Evolutionary conservation across 495 filamentous ascomycete genomes (phyloP), one percentile per base, ranked within the genome.

Genomic region (Tuber indicum): DNA sequence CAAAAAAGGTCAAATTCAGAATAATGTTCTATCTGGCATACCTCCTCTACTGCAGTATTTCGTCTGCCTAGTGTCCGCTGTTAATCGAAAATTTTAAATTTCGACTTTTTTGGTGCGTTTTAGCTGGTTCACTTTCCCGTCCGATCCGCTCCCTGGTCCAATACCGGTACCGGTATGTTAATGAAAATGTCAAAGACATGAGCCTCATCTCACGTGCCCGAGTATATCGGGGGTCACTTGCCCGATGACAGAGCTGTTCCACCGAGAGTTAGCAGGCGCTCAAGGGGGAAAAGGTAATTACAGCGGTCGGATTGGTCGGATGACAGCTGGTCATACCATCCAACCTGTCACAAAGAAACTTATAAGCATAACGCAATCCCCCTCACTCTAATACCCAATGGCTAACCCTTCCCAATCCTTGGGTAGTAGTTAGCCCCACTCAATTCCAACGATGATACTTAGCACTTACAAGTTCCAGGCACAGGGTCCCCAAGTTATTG

Each of bases 171-270:
- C n/a, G n/a, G n/a, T n/a, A n/a, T n/a, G 32, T 32, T 89, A 76
- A 90, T 92, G 74, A 94, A 86, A 10, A 91, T 79, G 0, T 91
- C 92, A 80, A 95, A 95, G 81, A 95, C 90, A 79, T 92, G 94
- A 14, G 92, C 92, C 92, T 85, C 91, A 94, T 4, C 88, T 87
- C 78, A 94, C 91, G 52, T 86, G 82, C 32, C 86, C 85, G 19
- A 96, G 87, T 91, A 94, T 92, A 79, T 91, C 89, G 0, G 92
- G 92, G 0, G 92, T 94, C 32, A 93, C 91, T 84, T 92, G 88
- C 36, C 91, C 91, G 75, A 94, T 91, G 79, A 90, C 89, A 79
- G 89, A 89, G 82, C 91, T 92, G 77, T 88, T 89, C 86, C 91
- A 86, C 88, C 90, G 86, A 78, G n/a, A 78, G n/a, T 69, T 72